Evolutionary conservation across 2,329 filamentous ascomycete species (phyloP).

Genomic region (Chaetomiaceae sp.): DNA sequence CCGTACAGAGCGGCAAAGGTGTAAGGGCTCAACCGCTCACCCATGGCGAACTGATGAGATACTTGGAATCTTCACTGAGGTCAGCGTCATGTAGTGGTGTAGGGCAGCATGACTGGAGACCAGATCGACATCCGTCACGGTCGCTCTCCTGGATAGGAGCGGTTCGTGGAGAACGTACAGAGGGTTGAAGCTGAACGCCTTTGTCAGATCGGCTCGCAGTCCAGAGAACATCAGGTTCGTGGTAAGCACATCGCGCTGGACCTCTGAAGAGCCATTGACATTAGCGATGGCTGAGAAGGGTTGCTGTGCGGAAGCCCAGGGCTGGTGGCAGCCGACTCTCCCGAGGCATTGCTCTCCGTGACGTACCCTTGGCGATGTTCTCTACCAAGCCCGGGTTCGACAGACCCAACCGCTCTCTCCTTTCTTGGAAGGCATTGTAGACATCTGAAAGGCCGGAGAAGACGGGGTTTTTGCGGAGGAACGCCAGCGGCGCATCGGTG

Average conservation of each 20-base stretch:
- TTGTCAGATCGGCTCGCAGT: slow-evolving; percentile 91
- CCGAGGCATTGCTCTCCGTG: background rate
- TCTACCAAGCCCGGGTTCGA: slow-evolving; percentile 91
- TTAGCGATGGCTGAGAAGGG: slow-evolving; percentile 4
- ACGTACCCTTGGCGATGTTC: slow-evolving; percentile 55
- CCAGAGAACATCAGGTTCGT: slow-evolving; percentile 97
- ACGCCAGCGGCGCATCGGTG: slow-evolving; percentile 49
- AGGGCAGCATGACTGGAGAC: background rate
- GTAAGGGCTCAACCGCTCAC: slow-evolving; percentile 88
- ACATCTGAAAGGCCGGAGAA: slow-evolving; percentile 65
- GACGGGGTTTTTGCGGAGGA: slow-evolving; percentile 70
- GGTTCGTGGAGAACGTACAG: slow-evolving; percentile 45
- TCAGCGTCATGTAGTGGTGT: slow-evolving; percentile 10
- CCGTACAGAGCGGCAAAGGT: slow-evolving; percentile 92
- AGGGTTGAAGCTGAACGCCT: slow-evolving; percentile 87
- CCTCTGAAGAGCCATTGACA: slow-evolving; percentile 52
- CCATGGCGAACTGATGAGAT: slow-evolving; percentile 93
- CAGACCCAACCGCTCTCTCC: slow-evolving; percentile 80
- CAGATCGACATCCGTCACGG: background rate
- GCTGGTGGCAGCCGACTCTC: no score
- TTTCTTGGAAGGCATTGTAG: slow-evolving; percentile 74
- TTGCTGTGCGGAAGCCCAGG: background rate
- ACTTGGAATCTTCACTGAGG: slow-evolving; percentile 64
- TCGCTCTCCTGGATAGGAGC: no score
- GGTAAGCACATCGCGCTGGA: slow-evolving; percentile 92